Percentiles rank a stretch among this genome's conserved stretches.
Evolutionary conservation across 495 filamentous ascomycete species (phyloP).

Genomic region (Penicillium macrosclerotiorum): DNA sequence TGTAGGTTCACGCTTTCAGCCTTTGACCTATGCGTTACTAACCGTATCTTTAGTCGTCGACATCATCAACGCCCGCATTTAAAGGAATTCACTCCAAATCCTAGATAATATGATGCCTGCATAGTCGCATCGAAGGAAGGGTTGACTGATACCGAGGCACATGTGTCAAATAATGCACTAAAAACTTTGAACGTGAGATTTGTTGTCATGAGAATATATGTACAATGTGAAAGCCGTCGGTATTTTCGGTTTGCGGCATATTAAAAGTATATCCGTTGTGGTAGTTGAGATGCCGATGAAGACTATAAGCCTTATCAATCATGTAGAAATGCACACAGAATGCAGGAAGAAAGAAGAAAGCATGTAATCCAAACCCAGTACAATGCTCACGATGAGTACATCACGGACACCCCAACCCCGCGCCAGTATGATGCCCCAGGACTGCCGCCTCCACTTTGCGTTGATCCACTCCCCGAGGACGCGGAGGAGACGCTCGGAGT

Average conservation of each 20-base stretch:
- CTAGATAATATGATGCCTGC: conserved; percentile 21
- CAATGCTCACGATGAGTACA: conserved; percentile 77
- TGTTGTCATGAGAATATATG: conserved; percentile 33
- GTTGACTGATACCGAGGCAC: conserved; percentile 1
- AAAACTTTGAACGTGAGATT: conserved; percentile 28
- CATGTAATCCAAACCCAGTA: too few relatives aligned
- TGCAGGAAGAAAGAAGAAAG: neutral
- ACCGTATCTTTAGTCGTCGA: conserved; percentile 52
- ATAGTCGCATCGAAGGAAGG: conserved; percentile 1
- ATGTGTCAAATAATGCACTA: conserved; percentile 9
- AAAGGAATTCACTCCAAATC: too few relatives aligned
- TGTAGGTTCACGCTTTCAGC: conserved; percentile 57
- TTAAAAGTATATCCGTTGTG: conserved; percentile 2
- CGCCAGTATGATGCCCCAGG: conserved; percentile 57
- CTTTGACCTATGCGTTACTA: conserved; percentile 8
- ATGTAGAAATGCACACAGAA: neutral
- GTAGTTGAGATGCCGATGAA: neutral
- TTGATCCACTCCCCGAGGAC: conserved; percentile 26
- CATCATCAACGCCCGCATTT: conserved; percentile 62
- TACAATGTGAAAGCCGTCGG: conserved; percentile 26
- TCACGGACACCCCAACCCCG: conserved; percentile 80
- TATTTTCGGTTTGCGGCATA: conserved; percentile 18
- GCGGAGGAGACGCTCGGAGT: conserved; percentile 27
- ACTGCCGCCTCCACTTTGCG: conserved; percentile 64
- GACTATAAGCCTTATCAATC: neutral